phyloP scores from a whole-genome alignment of 768 basidiomycete species.

The Coprinopsis marcescibilis region DNA sequence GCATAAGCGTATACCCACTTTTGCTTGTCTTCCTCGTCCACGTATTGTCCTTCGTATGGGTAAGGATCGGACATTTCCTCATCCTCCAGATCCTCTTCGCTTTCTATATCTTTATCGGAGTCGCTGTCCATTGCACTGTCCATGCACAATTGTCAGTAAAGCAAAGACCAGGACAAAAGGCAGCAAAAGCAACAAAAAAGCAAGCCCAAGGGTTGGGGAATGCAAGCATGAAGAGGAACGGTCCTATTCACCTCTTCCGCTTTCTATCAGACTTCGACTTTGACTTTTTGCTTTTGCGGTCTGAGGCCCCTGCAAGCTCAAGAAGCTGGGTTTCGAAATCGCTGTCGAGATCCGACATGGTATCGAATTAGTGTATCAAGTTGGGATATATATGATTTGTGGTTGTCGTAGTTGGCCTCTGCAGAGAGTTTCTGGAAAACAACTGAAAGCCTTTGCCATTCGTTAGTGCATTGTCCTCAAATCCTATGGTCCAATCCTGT shows the following conservation, averaged over 20 bases:
- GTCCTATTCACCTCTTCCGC: conserved; percentile 44
- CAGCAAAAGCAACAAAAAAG: no score
- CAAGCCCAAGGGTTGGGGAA: no score
- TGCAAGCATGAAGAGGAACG: conserved; percentile 4
- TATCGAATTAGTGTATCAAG: background rate
- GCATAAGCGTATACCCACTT: conserved; percentile 54
- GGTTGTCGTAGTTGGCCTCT: no score
- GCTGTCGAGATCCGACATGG: conserved; percentile 44
- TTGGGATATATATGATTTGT: background rate
- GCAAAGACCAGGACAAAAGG: no score
- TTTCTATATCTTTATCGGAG: conserved; percentile 57
- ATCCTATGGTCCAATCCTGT: no score
- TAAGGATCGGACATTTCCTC: conserved; percentile 50
- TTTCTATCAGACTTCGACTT: conserved; percentile 44
- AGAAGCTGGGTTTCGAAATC: conserved; percentile 71
- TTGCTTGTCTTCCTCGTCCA: conserved; percentile 76
- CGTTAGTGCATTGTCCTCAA: no score
- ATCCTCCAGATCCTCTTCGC: conserved; percentile 47
- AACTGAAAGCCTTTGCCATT: no score
- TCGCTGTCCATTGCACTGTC: conserved; percentile 32
- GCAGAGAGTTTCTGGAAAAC: no score
- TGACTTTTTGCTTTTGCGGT: conserved; percentile 51
- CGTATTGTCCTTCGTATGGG: conserved; percentile 88
- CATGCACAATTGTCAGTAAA: conserved; percentile 22
- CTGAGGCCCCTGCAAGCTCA: conserved; percentile 66